Evolutionary conservation across 352 stramenopile genomes (phyloP).

Genomic region (Globisporangium mamillatum): DNA sequence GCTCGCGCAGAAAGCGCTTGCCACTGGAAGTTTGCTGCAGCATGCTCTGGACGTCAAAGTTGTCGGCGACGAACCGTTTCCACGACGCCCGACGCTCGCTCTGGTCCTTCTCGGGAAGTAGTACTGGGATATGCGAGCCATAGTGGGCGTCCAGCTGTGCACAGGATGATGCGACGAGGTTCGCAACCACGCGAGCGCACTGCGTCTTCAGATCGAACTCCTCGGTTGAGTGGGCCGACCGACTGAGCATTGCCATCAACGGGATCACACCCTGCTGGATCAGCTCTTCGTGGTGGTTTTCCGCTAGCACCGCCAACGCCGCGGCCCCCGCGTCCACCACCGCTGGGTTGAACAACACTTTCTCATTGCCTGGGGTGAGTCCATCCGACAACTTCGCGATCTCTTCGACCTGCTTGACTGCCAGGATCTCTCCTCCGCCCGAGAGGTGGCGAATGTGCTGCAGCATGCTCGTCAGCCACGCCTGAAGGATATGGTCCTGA

Average conservation of each 20-base stretch:
- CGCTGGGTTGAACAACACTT: conserved; percentile 60
- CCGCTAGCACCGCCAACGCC: conserved; percentile 64
- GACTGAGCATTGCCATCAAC: conserved; percentile 56
- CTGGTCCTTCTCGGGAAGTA: conserved; percentile 5
- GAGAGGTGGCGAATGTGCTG: conserved; percentile 63
- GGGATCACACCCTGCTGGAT: conserved; percentile 61
- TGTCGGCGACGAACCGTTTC: conserved; percentile 35
- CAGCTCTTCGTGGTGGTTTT: conserved; percentile 63
- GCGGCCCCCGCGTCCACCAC: conserved; percentile 68
- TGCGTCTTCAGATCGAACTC: conserved; percentile 45
- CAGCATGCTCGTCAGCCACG: conserved; percentile 75
- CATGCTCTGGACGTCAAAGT: conserved; percentile 54
- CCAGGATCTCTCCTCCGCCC: conserved; percentile 58
- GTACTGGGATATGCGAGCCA: conserved; percentile 8
- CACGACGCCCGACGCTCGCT: conserved; percentile 12
- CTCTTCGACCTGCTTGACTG: conserved; percentile 75
- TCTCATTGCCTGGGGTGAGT: conserved; percentile 72
- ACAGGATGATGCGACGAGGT: conserved; percentile 59
- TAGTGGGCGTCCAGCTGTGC: conserved; percentile 28
- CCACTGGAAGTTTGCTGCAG: conserved; percentile 44
- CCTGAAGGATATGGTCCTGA: conserved; percentile 68
- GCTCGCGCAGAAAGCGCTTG: conserved; percentile 34
- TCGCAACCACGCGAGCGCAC: conserved; percentile 76
- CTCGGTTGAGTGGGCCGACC: conserved; percentile 23
- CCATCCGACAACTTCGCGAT: conserved; percentile 75